phyloP scores from a whole-genome alignment of 768 basidiomycete species.

The Psilocybe cyanescens region DNA sequence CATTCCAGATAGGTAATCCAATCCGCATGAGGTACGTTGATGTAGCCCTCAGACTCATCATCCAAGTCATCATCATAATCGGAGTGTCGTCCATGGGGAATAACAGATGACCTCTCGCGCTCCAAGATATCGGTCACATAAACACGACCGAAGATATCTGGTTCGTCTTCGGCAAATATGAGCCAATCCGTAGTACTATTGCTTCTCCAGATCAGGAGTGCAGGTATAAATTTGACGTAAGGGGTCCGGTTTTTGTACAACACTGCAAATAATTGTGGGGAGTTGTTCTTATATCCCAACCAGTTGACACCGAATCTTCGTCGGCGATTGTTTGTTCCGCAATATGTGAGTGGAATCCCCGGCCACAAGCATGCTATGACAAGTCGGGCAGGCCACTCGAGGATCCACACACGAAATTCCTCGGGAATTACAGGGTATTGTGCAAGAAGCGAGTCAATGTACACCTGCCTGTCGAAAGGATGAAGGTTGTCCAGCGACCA shows the following conservation, averaged over 20 bases:
- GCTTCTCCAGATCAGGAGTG: slow-evolving; percentile 3
- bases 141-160: not conserved
- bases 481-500: not conserved
- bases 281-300: not conserved
- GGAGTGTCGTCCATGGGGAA: not conserved
- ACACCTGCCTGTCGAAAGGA: slow-evolving; percentile 8
- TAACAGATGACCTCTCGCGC: not conserved
- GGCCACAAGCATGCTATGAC: slow-evolving; percentile 7
- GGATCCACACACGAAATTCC: slow-evolving; percentile 8
- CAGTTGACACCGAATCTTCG: slow-evolving; percentile 1
- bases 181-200: not conserved
- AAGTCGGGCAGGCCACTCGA: slow-evolving; percentile 9
- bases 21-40: not conserved
- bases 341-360: slow-evolving; percentile 1
- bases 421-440: slow-evolving; percentile 4
- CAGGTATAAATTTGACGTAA: not conserved
- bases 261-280: not conserved
- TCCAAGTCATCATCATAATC: not conserved
- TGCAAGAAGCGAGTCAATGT: not conserved
- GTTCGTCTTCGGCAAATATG: not conserved
- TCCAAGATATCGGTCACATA: not conserved
- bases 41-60: not conserved
- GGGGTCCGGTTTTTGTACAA: not conserved
- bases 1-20: slow-evolving; percentile 5
- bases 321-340: not conserved